These are phyloP conservation scores for Spathaspora sp. DNA, from an alignment of 805 yeast genomes.

Conservation along the genomic window DNA sequence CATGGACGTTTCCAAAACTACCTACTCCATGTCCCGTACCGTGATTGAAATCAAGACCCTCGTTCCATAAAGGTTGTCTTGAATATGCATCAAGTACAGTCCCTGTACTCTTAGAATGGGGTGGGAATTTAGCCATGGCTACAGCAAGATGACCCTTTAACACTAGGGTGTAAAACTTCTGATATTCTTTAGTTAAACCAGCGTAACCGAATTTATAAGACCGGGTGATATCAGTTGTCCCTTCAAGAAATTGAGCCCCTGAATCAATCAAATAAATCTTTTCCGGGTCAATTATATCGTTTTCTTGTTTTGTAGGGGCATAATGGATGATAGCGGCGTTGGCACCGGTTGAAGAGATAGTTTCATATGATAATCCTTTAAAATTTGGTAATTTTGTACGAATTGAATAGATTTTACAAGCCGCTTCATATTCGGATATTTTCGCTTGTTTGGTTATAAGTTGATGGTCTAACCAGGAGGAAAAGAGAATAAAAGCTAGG, in stretches of 20 bases:
- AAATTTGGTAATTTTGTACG: conserved; percentile 53
- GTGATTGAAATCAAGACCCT: conserved; percentile 84
- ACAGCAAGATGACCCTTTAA: conserved; percentile 89
- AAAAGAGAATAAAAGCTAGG: conserved; percentile 64
- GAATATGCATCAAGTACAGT: conserved; percentile 76
- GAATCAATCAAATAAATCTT: conserved; percentile 79
- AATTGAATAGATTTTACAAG: conserved; percentile 52
- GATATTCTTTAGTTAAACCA: conserved; percentile 48
- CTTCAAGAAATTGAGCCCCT: conserved; percentile 89
- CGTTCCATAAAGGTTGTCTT: conserved; percentile 74
- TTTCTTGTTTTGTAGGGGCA: conserved; percentile 58
- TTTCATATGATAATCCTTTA: conserved; percentile 69
- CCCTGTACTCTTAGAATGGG: conserved; percentile 65
- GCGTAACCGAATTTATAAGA: conserved; percentile 62
- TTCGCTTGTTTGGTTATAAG: conserved; percentile 35
- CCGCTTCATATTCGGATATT: conserved; percentile 65
- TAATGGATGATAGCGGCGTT: conserved; percentile 78
- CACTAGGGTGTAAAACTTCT: conserved; percentile 76
- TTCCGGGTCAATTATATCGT: conserved; percentile 58
- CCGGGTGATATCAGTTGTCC: conserved; percentile 95
- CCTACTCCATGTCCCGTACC: conserved; percentile 99
- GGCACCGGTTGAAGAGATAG: conserved; percentile 72
- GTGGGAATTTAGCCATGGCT: conserved; percentile 74
- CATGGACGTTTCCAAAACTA: conserved; percentile 85
- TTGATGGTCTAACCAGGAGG: conserved; percentile 76